Base-by-base conservation (phyloP, 192 early-diverging fungal species). In the Podila clonocystis region DNA sequence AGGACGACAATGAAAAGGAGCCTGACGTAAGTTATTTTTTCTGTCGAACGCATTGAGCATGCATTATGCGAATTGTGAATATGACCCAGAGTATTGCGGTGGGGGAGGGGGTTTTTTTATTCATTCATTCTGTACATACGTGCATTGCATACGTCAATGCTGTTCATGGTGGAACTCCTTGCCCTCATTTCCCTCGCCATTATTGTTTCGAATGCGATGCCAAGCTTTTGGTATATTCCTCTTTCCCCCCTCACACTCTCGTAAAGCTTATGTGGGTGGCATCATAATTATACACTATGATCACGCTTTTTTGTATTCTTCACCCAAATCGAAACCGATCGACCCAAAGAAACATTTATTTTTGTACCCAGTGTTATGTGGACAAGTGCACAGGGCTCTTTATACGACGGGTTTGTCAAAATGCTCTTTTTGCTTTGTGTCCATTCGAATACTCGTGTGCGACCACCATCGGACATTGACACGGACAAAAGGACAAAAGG, bases 21-120 rank as follows among this genome's bases (percentile, higher is more conserved):
- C 36, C 38, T 67, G 65, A 80, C 9, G 77, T 80, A 80, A 69
- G 66, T 69, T 34, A 19, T 19, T 22, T 48, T 34, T 17, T 61
- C 11, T 63, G 17, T 30, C 33, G 36, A 17, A 11, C 52, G 33
- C 3, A 22, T 50, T 28, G 17, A 9, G 15, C 4, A 19, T 19
- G 0, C 22, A 9, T 9, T 36, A 36, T 36, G 34, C 34, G 34
- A 36, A 9, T 6, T 12, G 38, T 41, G 38, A 12, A 41, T 15
- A 45, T 2, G 0, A 4, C 11, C 11, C 38, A 41, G 38, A 41
- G 13, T 45, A 45, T 45, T 17, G 41, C 4, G 13, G 41, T 45
- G 13, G 41, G 41, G 17, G 41, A 1, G 0, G 11, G 38, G 2
- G 41, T 45, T 45, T 45, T 45, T 0, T 15, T 17, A 12, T 45